Conservation (phyloP, 1,284 basidiomycete genomes). For the Sporisorium iseilematis-ciliati region DNA sequence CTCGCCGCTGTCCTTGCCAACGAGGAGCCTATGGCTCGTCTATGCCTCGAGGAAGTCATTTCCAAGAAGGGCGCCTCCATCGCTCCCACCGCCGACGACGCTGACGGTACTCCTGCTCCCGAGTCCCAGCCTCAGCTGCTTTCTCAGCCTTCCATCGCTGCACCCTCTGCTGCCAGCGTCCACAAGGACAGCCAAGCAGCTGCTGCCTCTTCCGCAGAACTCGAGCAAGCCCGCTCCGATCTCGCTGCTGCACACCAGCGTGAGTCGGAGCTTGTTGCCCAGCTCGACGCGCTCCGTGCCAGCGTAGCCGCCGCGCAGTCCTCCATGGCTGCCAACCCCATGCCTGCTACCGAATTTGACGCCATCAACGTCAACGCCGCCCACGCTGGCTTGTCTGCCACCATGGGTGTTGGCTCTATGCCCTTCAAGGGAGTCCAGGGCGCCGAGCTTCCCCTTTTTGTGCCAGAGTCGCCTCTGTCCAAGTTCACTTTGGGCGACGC, state of each 20-base stretch:
- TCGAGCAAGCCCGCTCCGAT: slow-evolving; percentile 42
- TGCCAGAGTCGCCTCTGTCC: slow-evolving; percentile 44
- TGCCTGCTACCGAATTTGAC: slow-evolving; percentile 17
- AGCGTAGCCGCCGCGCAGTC: slow-evolving; percentile 19
- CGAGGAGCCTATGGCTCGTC: slow-evolving; percentile 47
- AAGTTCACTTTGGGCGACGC: slow-evolving; percentile 32
- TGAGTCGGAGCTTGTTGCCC: slow-evolving; percentile 21
- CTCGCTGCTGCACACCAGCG: slow-evolving; percentile 37
- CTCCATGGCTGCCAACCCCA: slow-evolving; percentile 13
- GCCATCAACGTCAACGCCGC: slow-evolving; percentile 14
- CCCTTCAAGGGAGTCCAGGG: slow-evolving; percentile 38
- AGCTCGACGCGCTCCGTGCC: slow-evolving; percentile 36
- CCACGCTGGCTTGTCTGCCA: slow-evolving; percentile 6
- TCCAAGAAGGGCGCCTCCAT: slow-evolving; percentile 57
- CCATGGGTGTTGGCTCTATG: slow-evolving; percentile 17
- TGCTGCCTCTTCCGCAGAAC: slow-evolving; percentile 24
- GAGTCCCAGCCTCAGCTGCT: slow-evolving; percentile 7
- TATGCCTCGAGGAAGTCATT: slow-evolving; percentile 57
- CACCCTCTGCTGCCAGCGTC: neutral
- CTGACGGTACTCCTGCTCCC: slow-evolving; percentile 34
- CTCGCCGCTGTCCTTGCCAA: slow-evolving; percentile 44
- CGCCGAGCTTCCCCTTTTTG: slow-evolving; percentile 45
- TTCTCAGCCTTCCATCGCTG: slow-evolving; percentile 5
- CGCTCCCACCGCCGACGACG: slow-evolving; percentile 56
- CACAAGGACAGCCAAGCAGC: slow-evolving; percentile 5